Percentiles rank a stretch among this genome's conserved stretches.
Evolutionary conservation across 1,284 basidiomycete genomes (phyloP).

Genomic region (Ganoderma meredithae): DNA sequence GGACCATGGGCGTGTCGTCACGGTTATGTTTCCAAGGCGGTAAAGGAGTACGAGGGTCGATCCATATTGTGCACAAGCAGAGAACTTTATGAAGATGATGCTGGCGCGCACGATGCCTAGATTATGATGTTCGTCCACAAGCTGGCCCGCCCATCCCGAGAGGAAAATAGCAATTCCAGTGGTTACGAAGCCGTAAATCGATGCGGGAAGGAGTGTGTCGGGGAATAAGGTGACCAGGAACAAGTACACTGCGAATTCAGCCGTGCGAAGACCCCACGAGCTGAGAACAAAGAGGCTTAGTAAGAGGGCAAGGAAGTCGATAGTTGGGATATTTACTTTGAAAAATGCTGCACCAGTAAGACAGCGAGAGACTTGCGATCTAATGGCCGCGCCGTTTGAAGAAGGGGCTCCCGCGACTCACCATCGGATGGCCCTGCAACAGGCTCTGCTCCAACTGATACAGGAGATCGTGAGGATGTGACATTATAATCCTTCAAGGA

Average conservation of each 20-base stretch:
- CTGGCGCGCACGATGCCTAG: constrained; percentile 50
- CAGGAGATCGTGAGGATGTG: background rate
- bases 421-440: background rate
- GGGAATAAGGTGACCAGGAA: constrained; percentile 57
- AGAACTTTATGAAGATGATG: constrained; percentile 54
- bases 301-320: background rate
- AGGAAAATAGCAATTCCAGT: constrained; percentile 48
- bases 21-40: background rate
- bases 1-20: constrained; percentile 22
- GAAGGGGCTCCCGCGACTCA: background rate
- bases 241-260: constrained; percentile 56
- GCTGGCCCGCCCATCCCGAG: constrained; percentile 50
- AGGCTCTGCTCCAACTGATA: background rate
- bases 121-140: constrained; percentile 52
- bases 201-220: constrained; percentile 57
- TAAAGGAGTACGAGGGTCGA: constrained; percentile 45
- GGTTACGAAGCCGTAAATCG: constrained; percentile 55
- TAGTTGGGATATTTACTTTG: constrained; percentile 22
- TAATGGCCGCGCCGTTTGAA: constrained; percentile 2
- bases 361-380: constrained; percentile 30
- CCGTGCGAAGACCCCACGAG: constrained; percentile 52
- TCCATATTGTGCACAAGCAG: constrained; percentile 48
- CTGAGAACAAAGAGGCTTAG: constrained; percentile 28
- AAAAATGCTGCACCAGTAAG: constrained; percentile 35
- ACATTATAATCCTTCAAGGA: background rate